phyloP scores from a whole-genome alignment of 2,329 filamentous ascomycete genomes.

The Stagonosporopsis chrysanthemi region DNA sequence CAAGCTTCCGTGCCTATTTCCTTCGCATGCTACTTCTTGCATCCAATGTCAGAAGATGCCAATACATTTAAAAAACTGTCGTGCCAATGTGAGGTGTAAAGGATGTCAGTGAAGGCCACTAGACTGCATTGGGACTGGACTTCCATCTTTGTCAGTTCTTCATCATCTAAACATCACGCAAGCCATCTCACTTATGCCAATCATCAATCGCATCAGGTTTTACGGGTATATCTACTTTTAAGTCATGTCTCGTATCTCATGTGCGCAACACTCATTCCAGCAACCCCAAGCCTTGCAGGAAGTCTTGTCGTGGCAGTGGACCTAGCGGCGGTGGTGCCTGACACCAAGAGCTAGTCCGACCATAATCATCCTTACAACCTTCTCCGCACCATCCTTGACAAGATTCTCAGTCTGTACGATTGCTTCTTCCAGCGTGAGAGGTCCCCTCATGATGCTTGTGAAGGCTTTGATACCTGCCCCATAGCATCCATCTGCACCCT shows the following conservation, averaged over 20 bases:
- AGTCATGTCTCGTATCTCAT: not conserved
- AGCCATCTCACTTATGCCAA: not conserved
- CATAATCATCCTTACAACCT: constrained; percentile 49
- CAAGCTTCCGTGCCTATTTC: too few relatives aligned
- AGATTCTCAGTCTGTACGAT: constrained; percentile 46
- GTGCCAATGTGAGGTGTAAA: too few relatives aligned
- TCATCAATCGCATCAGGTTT: not conserved
- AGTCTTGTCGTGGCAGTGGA: constrained; percentile 13
- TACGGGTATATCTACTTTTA: not conserved
- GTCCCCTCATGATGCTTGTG: constrained; percentile 47
- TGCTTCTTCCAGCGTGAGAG: constrained; percentile 45
- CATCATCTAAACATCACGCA: not conserved
- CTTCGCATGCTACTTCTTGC: too few relatives aligned
- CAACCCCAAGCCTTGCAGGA: not conserved
- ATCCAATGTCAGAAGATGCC: too few relatives aligned
- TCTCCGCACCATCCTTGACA: constrained; percentile 49
- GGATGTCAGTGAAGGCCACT: too few relatives aligned
- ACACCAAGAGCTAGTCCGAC: constrained; percentile 41
- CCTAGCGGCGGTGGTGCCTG: constrained; percentile 16
- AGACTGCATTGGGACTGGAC: too few relatives aligned
- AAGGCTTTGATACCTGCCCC: constrained; percentile 46
- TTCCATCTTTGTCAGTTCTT: not conserved
- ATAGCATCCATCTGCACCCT: constrained; percentile 40
- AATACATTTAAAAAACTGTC: too few relatives aligned
- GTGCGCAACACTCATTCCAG: not conserved